phyloP scores from a whole-genome alignment of 805 yeast species.

The Cyberlindnera saturnus region DNA sequence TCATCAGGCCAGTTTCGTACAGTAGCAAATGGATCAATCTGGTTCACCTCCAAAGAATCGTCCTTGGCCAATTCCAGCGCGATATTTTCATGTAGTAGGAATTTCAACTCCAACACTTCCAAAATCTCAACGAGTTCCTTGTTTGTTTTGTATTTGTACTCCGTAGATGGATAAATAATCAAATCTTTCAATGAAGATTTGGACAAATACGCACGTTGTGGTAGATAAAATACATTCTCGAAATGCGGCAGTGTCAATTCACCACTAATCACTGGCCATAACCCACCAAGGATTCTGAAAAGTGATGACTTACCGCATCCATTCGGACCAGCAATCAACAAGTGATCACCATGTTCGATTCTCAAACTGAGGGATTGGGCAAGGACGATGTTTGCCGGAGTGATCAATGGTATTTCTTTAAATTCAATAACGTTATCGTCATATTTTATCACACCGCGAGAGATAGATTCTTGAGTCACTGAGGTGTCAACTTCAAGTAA shows the following conservation, averaged over 20 bases:
- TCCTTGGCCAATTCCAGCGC: conserved; percentile 28
- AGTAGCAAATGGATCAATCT: conserved; percentile 49
- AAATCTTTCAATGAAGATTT: conserved; percentile 70
- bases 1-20: conserved; percentile 85
- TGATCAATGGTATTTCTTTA: conserved; percentile 68
- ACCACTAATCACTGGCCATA: conserved; percentile 75
- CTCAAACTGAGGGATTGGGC: conserved; percentile 63
- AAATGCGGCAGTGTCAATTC: conserved; percentile 57
- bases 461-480: conserved; percentile 15
- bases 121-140: conserved; percentile 47
- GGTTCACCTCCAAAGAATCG: conserved; percentile 25
- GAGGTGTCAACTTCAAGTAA: conserved; percentile 43
- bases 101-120: conserved; percentile 51
- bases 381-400: conserved; percentile 77
- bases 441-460: conserved; percentile 29
- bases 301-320: conserved; percentile 95
- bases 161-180: conserved; percentile 81
- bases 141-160: conserved; percentile 40
- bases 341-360: conserved; percentile 75
- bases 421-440: conserved; percentile 63
- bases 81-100: conserved; percentile 43
- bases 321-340: conserved; percentile 89
- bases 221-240: conserved; percentile 75
- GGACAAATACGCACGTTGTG: conserved; percentile 84
- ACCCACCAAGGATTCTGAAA: conserved; percentile 84